These are phyloP conservation scores for Colletotrichum sp. DNA, from an alignment of 2,329 filamentous ascomycete genomes.

Conservation along the genomic window DNA sequence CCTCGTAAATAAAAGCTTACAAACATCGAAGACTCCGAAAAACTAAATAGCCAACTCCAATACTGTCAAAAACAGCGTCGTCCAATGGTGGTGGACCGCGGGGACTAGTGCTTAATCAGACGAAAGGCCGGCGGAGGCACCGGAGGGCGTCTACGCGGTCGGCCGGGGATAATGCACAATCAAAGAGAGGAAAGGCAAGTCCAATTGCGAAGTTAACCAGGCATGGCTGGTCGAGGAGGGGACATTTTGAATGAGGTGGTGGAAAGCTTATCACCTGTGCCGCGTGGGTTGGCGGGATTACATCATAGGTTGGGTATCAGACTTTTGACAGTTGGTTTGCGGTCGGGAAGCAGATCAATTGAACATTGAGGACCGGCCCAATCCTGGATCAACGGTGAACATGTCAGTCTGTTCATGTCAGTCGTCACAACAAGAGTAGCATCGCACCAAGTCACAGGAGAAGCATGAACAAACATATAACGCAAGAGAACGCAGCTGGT, in stretches of 20 bases:
- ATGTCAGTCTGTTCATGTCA: neutral
- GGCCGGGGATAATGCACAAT: neutral
- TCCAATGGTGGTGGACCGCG: neutral
- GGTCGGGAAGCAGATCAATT: neutral
- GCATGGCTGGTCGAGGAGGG: neutral
- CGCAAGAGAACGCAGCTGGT: slow-evolving; percentile 16
- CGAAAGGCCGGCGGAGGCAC: neutral
- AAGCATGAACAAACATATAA: neutral
- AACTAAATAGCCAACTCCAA: neutral
- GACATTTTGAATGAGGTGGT: neutral
- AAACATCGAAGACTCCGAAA: neutral
- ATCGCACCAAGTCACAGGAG: neutral
- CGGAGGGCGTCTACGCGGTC: neutral
- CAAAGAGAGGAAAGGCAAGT: neutral
- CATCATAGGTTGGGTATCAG: neutral
- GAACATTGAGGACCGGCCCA: accelerated
- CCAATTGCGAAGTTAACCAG: neutral
- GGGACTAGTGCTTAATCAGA: neutral
- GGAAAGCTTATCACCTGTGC: neutral
- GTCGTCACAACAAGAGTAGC: neutral
- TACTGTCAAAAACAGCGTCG: neutral
- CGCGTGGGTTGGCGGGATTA: neutral
- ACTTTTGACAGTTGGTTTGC: neutral
- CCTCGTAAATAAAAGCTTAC: neutral
- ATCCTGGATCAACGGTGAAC: accelerated